Percentiles rank a stretch among this genome's conserved stretches.
Evolutionary conservation across 2,329 filamentous ascomycete genomes (phyloP).

Genomic region (Monosporascus sp.): DNA sequence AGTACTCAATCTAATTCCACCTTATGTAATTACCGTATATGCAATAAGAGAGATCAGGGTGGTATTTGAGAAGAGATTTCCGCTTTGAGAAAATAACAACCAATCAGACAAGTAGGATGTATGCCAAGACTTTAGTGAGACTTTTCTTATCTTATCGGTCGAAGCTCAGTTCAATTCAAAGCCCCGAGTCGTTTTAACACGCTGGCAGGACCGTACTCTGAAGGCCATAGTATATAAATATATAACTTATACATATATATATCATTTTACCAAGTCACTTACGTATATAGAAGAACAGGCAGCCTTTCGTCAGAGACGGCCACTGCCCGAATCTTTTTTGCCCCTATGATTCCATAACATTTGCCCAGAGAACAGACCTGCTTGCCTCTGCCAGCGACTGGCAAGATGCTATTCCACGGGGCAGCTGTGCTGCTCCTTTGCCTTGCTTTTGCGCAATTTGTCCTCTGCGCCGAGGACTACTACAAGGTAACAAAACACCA

Average conservation of each 20-base stretch:
- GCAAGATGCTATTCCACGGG: constrained; percentile 48
- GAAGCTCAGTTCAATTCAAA: background rate
- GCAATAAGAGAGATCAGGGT: too few relatives aligned
- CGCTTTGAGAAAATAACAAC: background rate
- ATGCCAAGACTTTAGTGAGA: background rate
- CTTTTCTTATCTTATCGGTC: constrained; percentile 23
- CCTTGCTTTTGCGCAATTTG: constrained; percentile 45
- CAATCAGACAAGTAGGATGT: constrained; percentile 8
- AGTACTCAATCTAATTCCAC: too few relatives aligned
- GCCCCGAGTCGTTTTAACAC: constrained; percentile 20
- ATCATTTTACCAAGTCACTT: background rate
- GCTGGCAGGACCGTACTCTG: constrained; percentile 20
- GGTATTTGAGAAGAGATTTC: too few relatives aligned
- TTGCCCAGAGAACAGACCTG: too few relatives aligned
- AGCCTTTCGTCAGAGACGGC: background rate
- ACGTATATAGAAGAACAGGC: background rate
- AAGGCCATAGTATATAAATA: too few relatives aligned
- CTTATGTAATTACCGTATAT: too few relatives aligned
- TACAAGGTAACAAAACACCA: constrained; percentile 57
- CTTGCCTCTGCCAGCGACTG: background rate
- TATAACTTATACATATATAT: too few relatives aligned
- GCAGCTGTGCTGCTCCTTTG: constrained; percentile 48
- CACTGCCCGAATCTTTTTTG: background rate
- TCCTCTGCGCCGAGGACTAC: constrained; percentile 63
- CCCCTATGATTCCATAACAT: background rate